Percentiles rank a stretch among this genome's conserved stretches.
phyloP scores from a whole-genome alignment of 768 basidiomycete species.

The Lepiota brunneoincarnata region DNA sequence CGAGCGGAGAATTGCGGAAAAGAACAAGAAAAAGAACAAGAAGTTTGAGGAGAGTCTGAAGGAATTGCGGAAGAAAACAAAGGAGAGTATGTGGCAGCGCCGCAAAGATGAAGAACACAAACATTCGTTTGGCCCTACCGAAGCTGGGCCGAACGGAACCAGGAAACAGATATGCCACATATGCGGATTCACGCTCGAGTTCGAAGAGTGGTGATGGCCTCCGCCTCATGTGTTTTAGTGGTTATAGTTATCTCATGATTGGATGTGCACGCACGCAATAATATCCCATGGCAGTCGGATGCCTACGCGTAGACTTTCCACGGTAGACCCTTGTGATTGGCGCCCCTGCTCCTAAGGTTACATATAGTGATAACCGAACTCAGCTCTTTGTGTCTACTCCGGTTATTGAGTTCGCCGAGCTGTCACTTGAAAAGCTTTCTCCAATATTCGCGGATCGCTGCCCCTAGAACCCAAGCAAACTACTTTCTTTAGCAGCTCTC shows the following conservation, averaged over 20 bases:
- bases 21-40: slow-evolving; percentile 87
- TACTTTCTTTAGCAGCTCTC: background rate
- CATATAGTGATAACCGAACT: background rate
- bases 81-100: slow-evolving; percentile 87
- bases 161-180: slow-evolving; percentile 77
- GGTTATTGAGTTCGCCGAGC: too few relatives aligned
- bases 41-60: slow-evolving; percentile 91
- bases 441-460: slow-evolving; percentile 6
- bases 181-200: slow-evolving; percentile 90
- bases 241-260: background rate
- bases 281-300: background rate
- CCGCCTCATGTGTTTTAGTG: background rate
- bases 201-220: slow-evolving; percentile 66
- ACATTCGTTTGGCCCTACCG: slow-evolving; percentile 72
- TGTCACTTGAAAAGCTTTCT: background rate
- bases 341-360: background rate
- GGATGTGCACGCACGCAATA: background rate
- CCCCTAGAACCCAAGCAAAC: background rate
- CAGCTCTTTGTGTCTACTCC: background rate
- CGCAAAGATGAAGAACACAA: slow-evolving; percentile 85
- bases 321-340: background rate
- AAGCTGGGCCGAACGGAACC: slow-evolving; percentile 49
- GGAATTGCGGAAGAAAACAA: slow-evolving; percentile 81
- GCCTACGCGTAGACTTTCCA: background rate
- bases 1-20: slow-evolving; percentile 72